Evolutionary conservation across 371 early-diverging fungal genomes (phyloP).

Genomic region (Entomophthora muscae): DNA sequence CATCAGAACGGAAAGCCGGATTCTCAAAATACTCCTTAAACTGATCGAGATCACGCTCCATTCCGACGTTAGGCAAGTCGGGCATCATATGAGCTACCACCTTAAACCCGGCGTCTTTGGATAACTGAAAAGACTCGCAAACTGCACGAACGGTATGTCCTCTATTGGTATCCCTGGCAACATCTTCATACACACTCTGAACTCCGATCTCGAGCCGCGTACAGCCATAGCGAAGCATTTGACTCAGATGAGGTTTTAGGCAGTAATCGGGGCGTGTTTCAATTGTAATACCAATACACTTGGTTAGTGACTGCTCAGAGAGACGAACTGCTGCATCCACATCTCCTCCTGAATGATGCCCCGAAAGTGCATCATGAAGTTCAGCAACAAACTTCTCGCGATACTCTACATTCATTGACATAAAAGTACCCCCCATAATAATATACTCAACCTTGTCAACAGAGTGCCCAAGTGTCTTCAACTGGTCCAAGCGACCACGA

Average conservation of each 20-base stretch:
- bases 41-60: slow-evolving; percentile 98
- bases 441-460: slow-evolving; percentile 99
- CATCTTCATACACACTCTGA: slow-evolving; percentile 99
- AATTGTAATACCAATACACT: slow-evolving; percentile 99
- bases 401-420: slow-evolving; percentile 93
- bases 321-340: slow-evolving; percentile 96
- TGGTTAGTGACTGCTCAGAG: slow-evolving; percentile 90
- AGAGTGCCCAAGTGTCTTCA: slow-evolving; percentile 87
- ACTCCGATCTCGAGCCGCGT: slow-evolving; percentile 99
- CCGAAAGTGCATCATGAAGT: slow-evolving; percentile 96
- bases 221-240: slow-evolving; percentile 99
- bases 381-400: slow-evolving; percentile 94
- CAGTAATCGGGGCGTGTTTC: slow-evolving; percentile 99
- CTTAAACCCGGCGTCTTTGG: slow-evolving; percentile 99
- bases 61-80: slow-evolving; percentile 99
- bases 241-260: slow-evolving; percentile 92
- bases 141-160: slow-evolving; percentile 99
- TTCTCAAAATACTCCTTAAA: slow-evolving; percentile 99
- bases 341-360: slow-evolving; percentile 60
- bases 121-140: slow-evolving; percentile 89
- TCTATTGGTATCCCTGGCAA: slow-evolving; percentile 97
- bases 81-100: slow-evolving; percentile 99
- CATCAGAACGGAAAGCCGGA: slow-evolving; percentile 97
- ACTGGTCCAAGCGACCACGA: slow-evolving; percentile 90
- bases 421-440: slow-evolving; percentile 99